Conservation (phyloP, 1,284 basidiomycete species). For the Trametes sp. region DNA sequence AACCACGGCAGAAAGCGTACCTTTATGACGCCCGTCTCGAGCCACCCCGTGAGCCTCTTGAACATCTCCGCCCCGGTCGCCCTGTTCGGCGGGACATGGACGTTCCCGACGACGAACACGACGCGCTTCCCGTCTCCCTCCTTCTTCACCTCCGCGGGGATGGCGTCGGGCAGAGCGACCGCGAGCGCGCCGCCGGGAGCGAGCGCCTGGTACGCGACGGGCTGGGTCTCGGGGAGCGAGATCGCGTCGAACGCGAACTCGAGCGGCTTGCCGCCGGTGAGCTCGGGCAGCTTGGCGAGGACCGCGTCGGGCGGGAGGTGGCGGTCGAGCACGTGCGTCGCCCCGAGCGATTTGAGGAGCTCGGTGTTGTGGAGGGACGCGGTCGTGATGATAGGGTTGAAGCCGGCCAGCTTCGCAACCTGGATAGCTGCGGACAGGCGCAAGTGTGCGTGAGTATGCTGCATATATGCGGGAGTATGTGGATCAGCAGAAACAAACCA, state of each 20-base stretch:
- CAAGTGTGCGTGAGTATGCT: not conserved
- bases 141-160: slow-evolving; percentile 19
- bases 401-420: slow-evolving; percentile 54
- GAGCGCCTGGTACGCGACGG: slow-evolving; percentile 35
- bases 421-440: slow-evolving; percentile 45
- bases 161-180: slow-evolving; percentile 19
- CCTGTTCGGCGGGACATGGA: slow-evolving; percentile 20
- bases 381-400: slow-evolving; percentile 57
- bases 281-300: slow-evolving; percentile 10
- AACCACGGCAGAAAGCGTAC: slow-evolving; percentile 10
- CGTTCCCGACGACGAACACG: slow-evolving; percentile 16
- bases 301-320: slow-evolving; percentile 12
- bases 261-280: slow-evolving; percentile 24
- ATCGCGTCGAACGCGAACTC: slow-evolving; percentile 40
- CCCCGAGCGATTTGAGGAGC: slow-evolving; percentile 43
- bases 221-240: slow-evolving; percentile 30
- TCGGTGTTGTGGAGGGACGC: slow-evolving; percentile 52
- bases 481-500: slow-evolving; percentile 30
- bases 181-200: slow-evolving; percentile 36
- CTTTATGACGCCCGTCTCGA: slow-evolving; percentile 27
- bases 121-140: slow-evolving; percentile 22
- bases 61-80: slow-evolving; percentile 20
- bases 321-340: slow-evolving; percentile 37
- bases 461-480: not conserved
- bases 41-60: slow-evolving; percentile 18